Evolutionary conservation across 2,329 filamentous ascomycete species (phyloP), one percentile per base, ranked within the genome.

Genomic region (Talaromyces sp.): DNA sequence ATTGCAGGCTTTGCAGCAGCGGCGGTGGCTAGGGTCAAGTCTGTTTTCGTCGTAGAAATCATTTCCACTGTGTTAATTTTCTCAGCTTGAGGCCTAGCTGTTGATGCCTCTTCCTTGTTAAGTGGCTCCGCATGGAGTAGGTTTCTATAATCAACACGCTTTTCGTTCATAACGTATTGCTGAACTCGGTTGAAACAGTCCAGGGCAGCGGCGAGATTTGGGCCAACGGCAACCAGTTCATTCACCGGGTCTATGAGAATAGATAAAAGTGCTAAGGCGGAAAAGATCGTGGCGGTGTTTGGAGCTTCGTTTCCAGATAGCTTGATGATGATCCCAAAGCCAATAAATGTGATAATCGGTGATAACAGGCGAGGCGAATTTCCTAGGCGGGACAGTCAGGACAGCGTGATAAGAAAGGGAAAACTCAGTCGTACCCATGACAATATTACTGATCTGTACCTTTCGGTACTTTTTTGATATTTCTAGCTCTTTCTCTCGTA

Each of bases 171-270:
- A 67, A 53, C 60, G 37, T 65, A 77, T 21, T 69, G 65, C 58
- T 77, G 70, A 21, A 78, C 77, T 17, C 75, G 67, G 15, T 69
- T 68, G 46, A 77, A 76, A 19, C 71, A 74, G 5, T 71, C 74
- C 0, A 76, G 60, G 2, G 70, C 69, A 31, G 71, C 69, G 59
- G 73, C 70, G n/a, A 77, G 65, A 1, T 65, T 58, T 5, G 70
- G 67, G 5, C 77, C 63, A 6, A 63, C 40, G 25, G 62, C 63
- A 31, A 69, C 60, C 19, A 69, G 62, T 17, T 56, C 60, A 40
- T 63, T 53, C 9, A 68, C 43, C 7, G 67, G 67, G 1, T 52
- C 52, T 9, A 65, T 65, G 28, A 68, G 53, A 50, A 70, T 50
- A 1, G 62, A 61, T 21, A 70, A 62, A 22, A 70, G 51, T 1